Percentiles rank a stretch among this genome's conserved stretches.
These are phyloP conservation scores for Pterula multifida DNA, from an alignment of 1,284 basidiomycete species.

Conservation along the genomic window DNA sequence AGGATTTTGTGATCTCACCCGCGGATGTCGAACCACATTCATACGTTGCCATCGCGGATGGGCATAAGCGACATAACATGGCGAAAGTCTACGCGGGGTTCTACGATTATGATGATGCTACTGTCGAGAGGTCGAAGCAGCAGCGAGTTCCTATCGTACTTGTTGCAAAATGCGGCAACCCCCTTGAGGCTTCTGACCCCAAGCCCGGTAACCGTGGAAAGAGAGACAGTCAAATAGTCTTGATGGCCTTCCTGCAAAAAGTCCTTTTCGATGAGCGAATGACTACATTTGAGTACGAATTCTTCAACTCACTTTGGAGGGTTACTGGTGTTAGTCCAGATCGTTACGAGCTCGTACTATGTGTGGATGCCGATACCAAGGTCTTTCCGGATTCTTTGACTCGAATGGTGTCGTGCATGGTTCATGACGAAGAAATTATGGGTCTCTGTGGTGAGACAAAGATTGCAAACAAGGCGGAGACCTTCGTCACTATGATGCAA, in stretches of 20 bases:
- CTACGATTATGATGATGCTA: conserved; percentile 91
- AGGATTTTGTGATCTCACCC: conserved; percentile 77
- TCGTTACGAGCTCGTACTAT: conserved; percentile 90
- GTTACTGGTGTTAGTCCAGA: conserved; percentile 94
- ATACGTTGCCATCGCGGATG: conserved; percentile 97
- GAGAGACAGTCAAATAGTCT: conserved; percentile 93
- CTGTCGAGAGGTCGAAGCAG: conserved; percentile 88
- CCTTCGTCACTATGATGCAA: conserved; percentile 99
- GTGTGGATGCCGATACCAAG: conserved; percentile 98
- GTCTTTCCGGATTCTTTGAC: conserved; percentile 92
- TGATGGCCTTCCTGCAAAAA: conserved; percentile 97
- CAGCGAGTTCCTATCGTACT: conserved; percentile 94
- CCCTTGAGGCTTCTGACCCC: conserved; percentile 73
- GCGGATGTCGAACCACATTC: conserved; percentile 90
- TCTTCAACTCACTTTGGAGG: conserved; percentile 95
- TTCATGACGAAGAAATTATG: conserved; percentile 95
- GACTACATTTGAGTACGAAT: conserved; percentile 98
- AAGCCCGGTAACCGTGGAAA: conserved; percentile 99
- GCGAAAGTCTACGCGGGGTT: conserved; percentile 97
- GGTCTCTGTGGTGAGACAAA: conserved; percentile 98
- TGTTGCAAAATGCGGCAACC: conserved; percentile 91
- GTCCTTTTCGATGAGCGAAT: conserved; percentile 99
- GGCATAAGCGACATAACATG: conserved; percentile 99
- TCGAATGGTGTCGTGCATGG: conserved; percentile 90
- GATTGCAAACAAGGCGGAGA: conserved; percentile 96